A percentile compares a stretch with the other conserved stretches of the same genome.
Evolutionary conservation across 2,329 filamentous ascomycete species (phyloP).

Genomic region (Exophiala xenobiotica): DNA sequence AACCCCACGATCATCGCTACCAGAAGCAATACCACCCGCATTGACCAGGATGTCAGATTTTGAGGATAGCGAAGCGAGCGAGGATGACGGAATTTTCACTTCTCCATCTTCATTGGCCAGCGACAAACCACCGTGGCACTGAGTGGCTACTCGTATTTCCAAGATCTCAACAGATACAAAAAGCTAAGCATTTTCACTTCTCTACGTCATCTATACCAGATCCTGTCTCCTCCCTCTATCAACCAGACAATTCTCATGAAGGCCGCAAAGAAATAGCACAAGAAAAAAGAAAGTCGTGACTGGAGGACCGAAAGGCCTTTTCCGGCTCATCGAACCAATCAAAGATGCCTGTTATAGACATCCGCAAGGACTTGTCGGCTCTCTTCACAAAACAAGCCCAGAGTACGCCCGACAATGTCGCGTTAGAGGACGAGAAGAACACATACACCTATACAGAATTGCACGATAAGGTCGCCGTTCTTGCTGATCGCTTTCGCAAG

Average conservation of each 20-base stretch:
- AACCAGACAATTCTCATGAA: background rate
- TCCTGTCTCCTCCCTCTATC: background rate
- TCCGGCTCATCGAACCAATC: background rate
- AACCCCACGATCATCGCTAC: too few relatives aligned
- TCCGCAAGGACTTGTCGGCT: conserved; percentile 68
- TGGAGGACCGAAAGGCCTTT: background rate
- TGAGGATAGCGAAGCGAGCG: background rate
- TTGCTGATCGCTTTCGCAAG: conserved; percentile 63
- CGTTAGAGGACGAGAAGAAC: conserved; percentile 67
- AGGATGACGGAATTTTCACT: background rate
- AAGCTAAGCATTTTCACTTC: background rate
- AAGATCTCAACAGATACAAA: conserved; percentile 2
- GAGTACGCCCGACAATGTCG: conserved; percentile 66
- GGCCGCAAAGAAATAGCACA: background rate
- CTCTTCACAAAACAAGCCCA: conserved; percentile 69
- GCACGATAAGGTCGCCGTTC: conserved; percentile 63
- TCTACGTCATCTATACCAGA: background rate
- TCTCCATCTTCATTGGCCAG: background rate
- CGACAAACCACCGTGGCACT: too few relatives aligned
- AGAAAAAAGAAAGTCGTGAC: background rate
- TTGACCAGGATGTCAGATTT: background rate
- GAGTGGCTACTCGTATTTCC: too few relatives aligned
- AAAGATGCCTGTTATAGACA: conserved; percentile 66
- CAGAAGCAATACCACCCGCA: too few relatives aligned
- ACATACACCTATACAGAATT: conserved; percentile 72